A percentile compares a stretch with the other conserved stretches of the same genome.
phyloP scores from a whole-genome alignment of 2,329 filamentous ascomycete genomes.

The Leptosphaerulina australis region DNA sequence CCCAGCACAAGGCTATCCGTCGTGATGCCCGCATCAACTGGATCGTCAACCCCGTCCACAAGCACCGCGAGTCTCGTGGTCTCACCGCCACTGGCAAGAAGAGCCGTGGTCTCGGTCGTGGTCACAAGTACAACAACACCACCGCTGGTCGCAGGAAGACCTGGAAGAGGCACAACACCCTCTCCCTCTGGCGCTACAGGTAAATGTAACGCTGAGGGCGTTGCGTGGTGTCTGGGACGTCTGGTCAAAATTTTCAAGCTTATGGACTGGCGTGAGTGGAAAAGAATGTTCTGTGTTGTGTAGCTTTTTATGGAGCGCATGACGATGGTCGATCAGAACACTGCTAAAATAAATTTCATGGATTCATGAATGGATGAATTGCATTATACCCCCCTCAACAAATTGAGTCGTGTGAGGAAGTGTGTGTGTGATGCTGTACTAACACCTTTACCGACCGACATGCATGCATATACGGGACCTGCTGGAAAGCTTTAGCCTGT shows the following conservation, averaged over 20 bases:
- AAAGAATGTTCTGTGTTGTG: constrained; percentile 42
- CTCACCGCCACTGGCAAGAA: constrained; percentile 99
- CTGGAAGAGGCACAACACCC: constrained; percentile 99
- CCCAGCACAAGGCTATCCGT: constrained; percentile 99
- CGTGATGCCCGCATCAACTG: constrained; percentile 99
- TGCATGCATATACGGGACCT: neutral
- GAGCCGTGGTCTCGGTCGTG: constrained; percentile 99
- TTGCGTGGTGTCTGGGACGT: constrained; percentile 38
- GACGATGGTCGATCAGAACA: constrained; percentile 29
- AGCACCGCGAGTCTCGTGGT: constrained; percentile 98
- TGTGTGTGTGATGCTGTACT: neutral
- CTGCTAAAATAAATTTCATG: constrained; percentile 39
- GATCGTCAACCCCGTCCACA: constrained; percentile 99
- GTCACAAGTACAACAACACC: constrained; percentile 99
- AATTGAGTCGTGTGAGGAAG: constrained; percentile 4
- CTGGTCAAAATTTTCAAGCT: constrained; percentile 41
- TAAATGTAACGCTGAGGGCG: constrained; percentile 56
- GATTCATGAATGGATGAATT: constrained; percentile 42
- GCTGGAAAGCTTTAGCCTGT: neutral
- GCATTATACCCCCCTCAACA: constrained; percentile 24
- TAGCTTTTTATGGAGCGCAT: constrained; percentile 35
- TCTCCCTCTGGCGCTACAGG: constrained; percentile 98
- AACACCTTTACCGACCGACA: neutral
- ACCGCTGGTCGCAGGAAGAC: constrained; percentile 97
- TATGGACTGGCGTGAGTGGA: constrained; percentile 45